Evolutionary conservation across 1,139 yeast species (phyloP), one percentile per base, ranked within the genome.

Genomic region (Kurtzmaniella quercitrusa): DNA sequence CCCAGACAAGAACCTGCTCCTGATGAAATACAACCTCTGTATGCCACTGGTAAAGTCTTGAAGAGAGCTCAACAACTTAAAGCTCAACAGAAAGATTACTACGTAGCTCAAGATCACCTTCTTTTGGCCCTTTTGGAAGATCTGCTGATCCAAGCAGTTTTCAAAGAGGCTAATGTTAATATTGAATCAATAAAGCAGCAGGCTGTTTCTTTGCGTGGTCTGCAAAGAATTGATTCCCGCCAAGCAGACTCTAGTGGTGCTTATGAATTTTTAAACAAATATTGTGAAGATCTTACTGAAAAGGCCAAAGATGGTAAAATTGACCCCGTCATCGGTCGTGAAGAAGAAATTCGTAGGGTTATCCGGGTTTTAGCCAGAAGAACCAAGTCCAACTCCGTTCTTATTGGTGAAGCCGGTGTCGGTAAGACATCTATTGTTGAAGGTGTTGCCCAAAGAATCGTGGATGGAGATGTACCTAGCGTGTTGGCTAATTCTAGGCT

Each of bases 321-420:
- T 49, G 99, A 93, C 63, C 99, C 99, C 2, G 98, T 94, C 41
- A 94, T 93, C 60, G 99, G 99, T 44, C 84, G 99, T 69, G 98
- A 93, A 64, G 98, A 93, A 63, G 98, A 93, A 67, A 93, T 94
- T 52, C 80, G 98, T 67, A 77, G 98, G 54, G 90, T 96, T 37
- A 91, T 93, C 49, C 79, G 98, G 50, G 96, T 94, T 4, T 74
- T 93, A 50, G 93, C 98, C 15, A 84, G 98, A 70, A 82, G 98
- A 68, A 87, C 96, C 29, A 93, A 93, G 68, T 90, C 97, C 3
- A 94, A 94, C 60, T 96, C 98, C 12, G 93, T 95, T 53, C 72
- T 93, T 52, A 89, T 93, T 58, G 99, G 99, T 75, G 98, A 93
- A 59, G 96, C 98, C 29, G 99, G 99, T 79, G 97, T 93, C 43